phyloP scores from a whole-genome alignment of 1,139 yeast genomes.

The Citeromyces siamensis region DNA sequence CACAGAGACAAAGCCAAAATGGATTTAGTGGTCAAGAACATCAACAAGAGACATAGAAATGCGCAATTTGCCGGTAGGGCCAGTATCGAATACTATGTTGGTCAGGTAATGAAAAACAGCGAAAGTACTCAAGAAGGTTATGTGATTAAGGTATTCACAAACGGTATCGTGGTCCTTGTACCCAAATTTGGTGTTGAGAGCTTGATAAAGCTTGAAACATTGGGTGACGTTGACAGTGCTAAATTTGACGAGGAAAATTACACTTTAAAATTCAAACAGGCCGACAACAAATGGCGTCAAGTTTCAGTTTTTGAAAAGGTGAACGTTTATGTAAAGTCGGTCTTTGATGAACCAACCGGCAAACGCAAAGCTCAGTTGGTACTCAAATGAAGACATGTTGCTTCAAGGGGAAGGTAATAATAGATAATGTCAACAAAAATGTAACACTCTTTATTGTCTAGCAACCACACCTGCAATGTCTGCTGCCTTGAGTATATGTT shows the following conservation, averaged over 20 bases:
- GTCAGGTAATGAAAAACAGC: slow-evolving; percentile 83
- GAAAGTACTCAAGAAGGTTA: slow-evolving; percentile 78
- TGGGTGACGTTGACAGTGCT: slow-evolving; percentile 56
- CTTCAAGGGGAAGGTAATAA: background rate
- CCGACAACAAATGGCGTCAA: slow-evolving; percentile 30
- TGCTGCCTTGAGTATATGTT: slow-evolving; percentile 70
- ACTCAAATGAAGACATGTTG: slow-evolving; percentile 18
- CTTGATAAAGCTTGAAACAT: slow-evolving; percentile 65
- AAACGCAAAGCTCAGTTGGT: slow-evolving; percentile 83
- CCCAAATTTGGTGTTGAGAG: slow-evolving; percentile 99
- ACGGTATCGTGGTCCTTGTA: slow-evolving; percentile 90
- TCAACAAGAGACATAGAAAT: slow-evolving; percentile 89
- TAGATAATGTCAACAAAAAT: background rate
- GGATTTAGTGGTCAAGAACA: slow-evolving; percentile 82
- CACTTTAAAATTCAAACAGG: slow-evolving; percentile 42
- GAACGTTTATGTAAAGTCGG: slow-evolving; percentile 67
- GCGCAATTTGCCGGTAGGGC: slow-evolving; percentile 99
- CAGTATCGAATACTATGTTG: slow-evolving; percentile 93
- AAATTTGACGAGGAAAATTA: slow-evolving; percentile 70
- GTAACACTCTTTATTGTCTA: slow-evolving; percentile 36
- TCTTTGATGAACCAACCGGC: slow-evolving; percentile 79
- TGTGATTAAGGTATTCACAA: slow-evolving; percentile 82
- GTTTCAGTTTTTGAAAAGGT: slow-evolving; percentile 81
- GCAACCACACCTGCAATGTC: slow-evolving; percentile 82
- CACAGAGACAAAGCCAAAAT: slow-evolving; percentile 86